Base-by-base conservation (phyloP, 768 basidiomycete genomes). In the Sutorius australiensis region DNA sequence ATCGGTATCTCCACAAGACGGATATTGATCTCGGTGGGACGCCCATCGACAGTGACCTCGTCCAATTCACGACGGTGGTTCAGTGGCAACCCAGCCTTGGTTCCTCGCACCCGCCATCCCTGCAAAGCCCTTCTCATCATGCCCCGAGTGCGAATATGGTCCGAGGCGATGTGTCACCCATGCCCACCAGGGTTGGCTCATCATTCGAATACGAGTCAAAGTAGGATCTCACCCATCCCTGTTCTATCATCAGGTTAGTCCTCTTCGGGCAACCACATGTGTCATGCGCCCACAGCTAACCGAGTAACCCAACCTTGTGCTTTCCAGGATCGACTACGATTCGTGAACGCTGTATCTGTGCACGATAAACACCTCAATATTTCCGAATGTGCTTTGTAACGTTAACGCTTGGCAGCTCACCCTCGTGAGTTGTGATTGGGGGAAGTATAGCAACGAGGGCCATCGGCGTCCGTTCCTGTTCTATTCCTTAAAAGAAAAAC, bases 1-100 rank as follows among this genome's bases (percentile, higher is more conserved):
- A 60, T 34, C 52, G 46, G 33, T 4, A 54, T 32, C 60, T 17
- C 54, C 51, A 19, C 46, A 55, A 50, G 41, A 47, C 16, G 4
- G 52, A 60, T 10, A 34, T 27, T 17, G 50, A 52, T 19, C 28
- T 31, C 10, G 36, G 19, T 37, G 45, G 47, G 3, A 28, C 14
- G 2, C 6, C 21, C 1, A n/a, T 31, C 19, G 19, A 40, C 33
- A 52, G 32, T 12, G 46, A 51, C 21, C 37, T 17, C 3, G 31
- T 51, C n/a, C 48, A 64, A 39, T 52, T 66, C 43, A 60, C 57
- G 16, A 59, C 49, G 11, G 8, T 68, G 37, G 32, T 54, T 40
- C 38, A 24, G 0, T 42, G 14, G n/a, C 56, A 53, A 38, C 14
- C 33, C 14, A 43, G 39, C 8, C 24, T 45, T 0, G 42, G 30